A percentile compares a stretch with the other conserved stretches of the same genome.
phyloP scores from a whole-genome alignment of 176 grass and related monocot genomes.

The Hyparrhenia diplandra region DNA sequence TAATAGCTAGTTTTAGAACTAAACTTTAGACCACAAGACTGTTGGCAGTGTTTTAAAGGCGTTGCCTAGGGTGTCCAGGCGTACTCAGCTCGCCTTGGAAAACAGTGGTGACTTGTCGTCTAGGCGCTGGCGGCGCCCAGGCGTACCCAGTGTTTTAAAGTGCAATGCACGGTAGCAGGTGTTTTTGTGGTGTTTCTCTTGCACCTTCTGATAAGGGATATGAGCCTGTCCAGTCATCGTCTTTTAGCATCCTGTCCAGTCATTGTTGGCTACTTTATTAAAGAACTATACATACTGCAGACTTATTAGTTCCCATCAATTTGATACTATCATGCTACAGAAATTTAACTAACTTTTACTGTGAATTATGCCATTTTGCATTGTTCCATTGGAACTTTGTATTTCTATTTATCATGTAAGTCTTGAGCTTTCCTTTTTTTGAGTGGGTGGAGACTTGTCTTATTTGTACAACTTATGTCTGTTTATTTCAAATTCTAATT shows the following conservation, averaged over 20 bases:
- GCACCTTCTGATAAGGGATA: not conserved
- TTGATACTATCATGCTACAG: not conserved
- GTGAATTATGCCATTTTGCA: not conserved
- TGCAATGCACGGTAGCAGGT: not conserved
- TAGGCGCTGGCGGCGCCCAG: no score
- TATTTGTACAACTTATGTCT: not conserved
- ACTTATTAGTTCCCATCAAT: not conserved
- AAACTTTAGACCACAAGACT: no score
- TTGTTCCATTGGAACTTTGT: not conserved
- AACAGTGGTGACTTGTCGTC: no score
- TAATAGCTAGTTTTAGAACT: no score
- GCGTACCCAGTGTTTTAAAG: not conserved
- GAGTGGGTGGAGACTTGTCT: not conserved
- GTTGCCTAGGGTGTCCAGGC: no score
- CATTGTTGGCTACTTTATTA: not conserved
- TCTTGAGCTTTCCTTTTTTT: not conserved
- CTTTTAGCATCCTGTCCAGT: not conserved
- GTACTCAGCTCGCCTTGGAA: no score
- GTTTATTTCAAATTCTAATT: conserved; percentile 5
- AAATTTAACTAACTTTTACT: not conserved
- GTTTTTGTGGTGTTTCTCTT: not conserved
- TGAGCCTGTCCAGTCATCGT: not conserved
- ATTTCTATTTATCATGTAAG: not conserved
- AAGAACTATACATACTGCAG: not conserved
- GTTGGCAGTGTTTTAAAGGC: no score